These are phyloP conservation scores for Cicer bijugum DNA, from an alignment of 306 rosid genomes.

Conservation along the genomic window DNA sequence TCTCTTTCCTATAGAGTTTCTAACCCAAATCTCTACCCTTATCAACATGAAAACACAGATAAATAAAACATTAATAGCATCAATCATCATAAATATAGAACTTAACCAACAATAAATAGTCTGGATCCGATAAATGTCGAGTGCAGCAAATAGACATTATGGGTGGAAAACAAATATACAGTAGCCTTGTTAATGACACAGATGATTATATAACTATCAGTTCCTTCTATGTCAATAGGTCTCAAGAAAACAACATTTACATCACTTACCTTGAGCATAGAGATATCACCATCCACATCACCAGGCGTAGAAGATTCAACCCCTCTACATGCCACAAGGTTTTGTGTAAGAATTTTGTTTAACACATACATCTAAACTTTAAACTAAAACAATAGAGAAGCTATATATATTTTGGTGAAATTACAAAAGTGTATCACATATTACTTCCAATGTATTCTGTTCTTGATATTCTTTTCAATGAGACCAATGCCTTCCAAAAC, in stretches of 20 bases:
- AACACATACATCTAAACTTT: slow-evolving; percentile 34
- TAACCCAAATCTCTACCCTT: background rate
- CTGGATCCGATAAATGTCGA: slow-evolving; percentile 10
- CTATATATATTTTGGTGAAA: slow-evolving; percentile 30
- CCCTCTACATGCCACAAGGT: slow-evolving; percentile 71
- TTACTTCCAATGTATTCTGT: slow-evolving; percentile 98
- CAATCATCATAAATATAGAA: slow-evolving; percentile 30
- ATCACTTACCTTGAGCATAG: slow-evolving; percentile 67
- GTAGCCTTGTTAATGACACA: slow-evolving; percentile 30
- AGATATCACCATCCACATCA: slow-evolving; percentile 69
- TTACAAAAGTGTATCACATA: slow-evolving; percentile 42
- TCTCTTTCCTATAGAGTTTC: background rate
- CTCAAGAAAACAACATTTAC: slow-evolving; percentile 29
- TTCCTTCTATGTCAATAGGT: slow-evolving; percentile 28
- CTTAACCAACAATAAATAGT: slow-evolving; percentile 37
- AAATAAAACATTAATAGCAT: background rate
- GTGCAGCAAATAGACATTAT: slow-evolving; percentile 2
- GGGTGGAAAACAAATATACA: slow-evolving; percentile 22
- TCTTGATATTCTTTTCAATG: slow-evolving; percentile 94
- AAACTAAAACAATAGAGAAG: slow-evolving; percentile 32
- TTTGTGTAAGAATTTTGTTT: slow-evolving; percentile 47
- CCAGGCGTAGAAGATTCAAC: slow-evolving; percentile 72
- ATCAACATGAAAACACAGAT: no score
- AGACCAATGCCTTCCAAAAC: slow-evolving; percentile 99
- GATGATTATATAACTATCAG: slow-evolving; percentile 24